A percentile compares a stretch with the other conserved stretches of the same genome.
Conservation (phyloP, 306 rosid genomes). For the Corylus heterophylla region DNA sequence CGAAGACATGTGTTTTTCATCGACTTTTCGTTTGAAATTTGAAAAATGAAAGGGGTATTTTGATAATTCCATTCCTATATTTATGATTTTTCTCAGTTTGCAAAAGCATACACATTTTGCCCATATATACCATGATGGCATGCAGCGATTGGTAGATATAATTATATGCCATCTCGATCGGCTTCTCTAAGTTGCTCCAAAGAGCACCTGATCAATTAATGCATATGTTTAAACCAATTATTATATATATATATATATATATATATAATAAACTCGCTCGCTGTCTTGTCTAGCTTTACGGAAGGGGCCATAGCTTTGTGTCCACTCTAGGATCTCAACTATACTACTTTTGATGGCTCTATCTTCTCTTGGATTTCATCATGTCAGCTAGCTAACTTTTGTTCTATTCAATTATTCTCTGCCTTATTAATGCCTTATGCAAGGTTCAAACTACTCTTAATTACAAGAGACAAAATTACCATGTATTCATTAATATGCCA, state of each 20-base stretch:
- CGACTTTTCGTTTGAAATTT: background rate
- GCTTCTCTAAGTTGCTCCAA: too few relatives aligned
- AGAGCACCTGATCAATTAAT: too few relatives aligned
- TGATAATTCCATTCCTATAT: background rate
- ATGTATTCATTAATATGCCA: too few relatives aligned
- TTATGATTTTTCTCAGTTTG: background rate
- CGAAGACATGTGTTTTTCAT: background rate
- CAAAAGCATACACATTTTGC: too few relatives aligned
- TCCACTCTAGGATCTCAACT: background rate
- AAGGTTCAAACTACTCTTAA: background rate
- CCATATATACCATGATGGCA: too few relatives aligned
- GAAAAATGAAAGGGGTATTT: background rate
- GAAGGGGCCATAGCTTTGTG: conserved; percentile 3
- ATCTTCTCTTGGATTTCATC: background rate
- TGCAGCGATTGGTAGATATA: too few relatives aligned
- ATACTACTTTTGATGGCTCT: conserved; percentile 4
- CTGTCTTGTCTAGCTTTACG: conserved; percentile 4
- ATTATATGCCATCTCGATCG: too few relatives aligned
- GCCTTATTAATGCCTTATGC: background rate
- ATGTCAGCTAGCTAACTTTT: background rate
- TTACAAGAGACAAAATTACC: too few relatives aligned
- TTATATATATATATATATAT: too few relatives aligned
- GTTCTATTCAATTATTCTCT: background rate
- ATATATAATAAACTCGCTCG: background rate
- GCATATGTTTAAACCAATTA: too few relatives aligned